These are phyloP conservation scores for Bretschneidera sinensis DNA, from an alignment of 345 rosid species.

Conservation along the genomic window DNA sequence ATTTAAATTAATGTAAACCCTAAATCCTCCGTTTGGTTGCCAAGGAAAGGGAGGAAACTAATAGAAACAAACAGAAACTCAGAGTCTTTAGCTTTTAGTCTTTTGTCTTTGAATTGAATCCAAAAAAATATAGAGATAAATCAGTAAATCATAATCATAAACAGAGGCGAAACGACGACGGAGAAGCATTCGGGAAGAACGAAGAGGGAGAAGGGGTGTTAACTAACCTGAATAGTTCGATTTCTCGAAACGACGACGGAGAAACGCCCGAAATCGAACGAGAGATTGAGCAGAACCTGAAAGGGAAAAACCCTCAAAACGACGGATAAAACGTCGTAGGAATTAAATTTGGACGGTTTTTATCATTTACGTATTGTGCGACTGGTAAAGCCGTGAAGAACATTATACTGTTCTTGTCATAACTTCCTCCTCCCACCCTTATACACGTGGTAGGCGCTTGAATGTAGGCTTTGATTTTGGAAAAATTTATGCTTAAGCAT, in stretches of 20 bases:
- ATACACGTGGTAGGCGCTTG: too few species aligned
- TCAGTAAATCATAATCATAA: constrained; percentile 11
- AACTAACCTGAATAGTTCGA: constrained; percentile 25
- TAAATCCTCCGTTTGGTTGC: constrained; percentile 4
- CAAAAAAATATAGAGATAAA: background rate
- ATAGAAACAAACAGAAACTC: constrained; percentile 10
- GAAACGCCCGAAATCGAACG: constrained; percentile 15
- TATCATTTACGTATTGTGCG: too few species aligned
- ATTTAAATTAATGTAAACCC: constrained; percentile 5
- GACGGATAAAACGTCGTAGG: constrained; percentile 53
- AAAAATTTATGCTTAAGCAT: too few species aligned
- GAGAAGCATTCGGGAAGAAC: constrained; percentile 16
- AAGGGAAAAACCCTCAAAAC: constrained; percentile 40
- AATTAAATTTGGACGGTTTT: constrained; percentile 10
- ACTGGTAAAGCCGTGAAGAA: too few species aligned
- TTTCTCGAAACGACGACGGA: constrained; percentile 61
- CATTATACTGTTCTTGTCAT: too few species aligned
- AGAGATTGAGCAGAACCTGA: constrained; percentile 20
- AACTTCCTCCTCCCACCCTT: too few species aligned
- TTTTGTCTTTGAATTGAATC: background rate
- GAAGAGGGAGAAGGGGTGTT: constrained; percentile 16
- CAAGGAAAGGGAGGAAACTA: constrained; percentile 12
- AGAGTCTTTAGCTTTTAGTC: background rate
- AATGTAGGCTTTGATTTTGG: too few species aligned
- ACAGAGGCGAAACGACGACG: constrained; percentile 48